Evolutionary conservation across 371 early-diverging fungal genomes (phyloP), one percentile per base, ranked within the genome.

Genomic region (Mucor racemosus): DNA sequence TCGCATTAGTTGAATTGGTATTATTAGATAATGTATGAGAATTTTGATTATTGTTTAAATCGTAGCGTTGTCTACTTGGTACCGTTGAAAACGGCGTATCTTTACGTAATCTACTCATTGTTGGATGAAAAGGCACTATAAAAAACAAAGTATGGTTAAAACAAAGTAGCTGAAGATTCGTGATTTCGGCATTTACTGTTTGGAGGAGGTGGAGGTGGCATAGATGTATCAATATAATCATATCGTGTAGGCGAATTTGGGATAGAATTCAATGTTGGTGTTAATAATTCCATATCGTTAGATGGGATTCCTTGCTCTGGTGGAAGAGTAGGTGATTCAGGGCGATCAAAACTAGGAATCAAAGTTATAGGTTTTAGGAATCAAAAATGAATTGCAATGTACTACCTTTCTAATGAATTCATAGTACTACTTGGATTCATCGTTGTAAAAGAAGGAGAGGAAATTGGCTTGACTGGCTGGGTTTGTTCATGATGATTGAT

Each of bases 241-340:
- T 60, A 21, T 21, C 57, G 26, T 26, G 60, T 56, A 36, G 60
- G 48, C 17, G 39, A 42, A 19, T 14, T 33, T 19, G 54, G 39
- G 14, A 10, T 21, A 15, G 53, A 42, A 33, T 15, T 31, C 19
- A 34, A 15, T 41, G 15, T n/a, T 33, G 36, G 9, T 19, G 33
- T 31, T 19, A n/a, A 21, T 10, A 36, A 14, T 9, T 58, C 65
- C 8, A 36, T 17, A 5, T 34, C 60, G 7, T 26, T 44, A 7
- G 21, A 31, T 5, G 56, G 56, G 8, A 42, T 11, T 21, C 41
- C 58, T 58, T 38, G 56, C 59, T 78, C 76, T 10, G 72, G 74
- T 14, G 79, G 79, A 15, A 78, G 57, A 0, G 79, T 78, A 14
- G 79, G 79, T 60, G 79, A 78, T 70, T 78, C 79, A 10, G 79